Evolutionary conservation across 2,329 filamentous ascomycete species (phyloP).

Genomic region (Raffaelea deltoideospora): DNA sequence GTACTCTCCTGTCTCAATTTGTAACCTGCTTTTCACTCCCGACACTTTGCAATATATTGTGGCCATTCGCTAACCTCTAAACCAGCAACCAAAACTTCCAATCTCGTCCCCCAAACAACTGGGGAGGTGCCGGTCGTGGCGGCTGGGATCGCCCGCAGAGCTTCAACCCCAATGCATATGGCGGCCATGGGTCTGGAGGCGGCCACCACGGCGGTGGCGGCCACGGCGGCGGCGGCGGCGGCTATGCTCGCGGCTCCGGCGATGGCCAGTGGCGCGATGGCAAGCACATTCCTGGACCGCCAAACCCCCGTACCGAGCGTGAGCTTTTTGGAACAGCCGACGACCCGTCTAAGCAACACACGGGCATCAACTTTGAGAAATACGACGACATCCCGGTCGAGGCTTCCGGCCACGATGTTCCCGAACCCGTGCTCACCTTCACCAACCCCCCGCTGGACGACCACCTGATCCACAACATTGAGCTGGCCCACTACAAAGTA

Average conservation of each 20-base stretch:
- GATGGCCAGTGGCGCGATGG: constrained; percentile 95
- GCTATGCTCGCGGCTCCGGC: constrained; percentile 63
- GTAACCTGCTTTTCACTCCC: constrained; percentile 1
- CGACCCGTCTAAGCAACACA: constrained; percentile 89
- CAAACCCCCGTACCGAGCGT: constrained; percentile 81
- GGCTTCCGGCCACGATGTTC: constrained; percentile 84
- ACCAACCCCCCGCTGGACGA: constrained; percentile 90
- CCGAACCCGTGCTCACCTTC: constrained; percentile 81
- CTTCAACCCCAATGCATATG: constrained; percentile 50
- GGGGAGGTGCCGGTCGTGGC: constrained; percentile 10
- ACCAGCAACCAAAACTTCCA: constrained; percentile 32
- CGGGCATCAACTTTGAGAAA: constrained; percentile 99
- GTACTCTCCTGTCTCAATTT: constrained; percentile 5
- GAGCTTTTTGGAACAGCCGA: constrained; percentile 87
- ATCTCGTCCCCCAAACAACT: constrained; percentile 17
- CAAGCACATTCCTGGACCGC: constrained; percentile 83
- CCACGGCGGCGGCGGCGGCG: constrained; percentile 35
- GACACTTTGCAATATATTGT: no score
- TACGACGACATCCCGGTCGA: constrained; percentile 99
- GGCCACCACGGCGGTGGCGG: constrained; percentile 21
- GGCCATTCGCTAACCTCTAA: not conserved
- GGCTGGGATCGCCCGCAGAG: constrained; percentile 16
- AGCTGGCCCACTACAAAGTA: constrained; percentile 83
- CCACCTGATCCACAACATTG: constrained; percentile 85
- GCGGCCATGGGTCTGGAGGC: constrained; percentile 17